phyloP scores from a whole-genome alignment of 345 rosid genomes.

The Arabidopsis arenosa region DNA sequence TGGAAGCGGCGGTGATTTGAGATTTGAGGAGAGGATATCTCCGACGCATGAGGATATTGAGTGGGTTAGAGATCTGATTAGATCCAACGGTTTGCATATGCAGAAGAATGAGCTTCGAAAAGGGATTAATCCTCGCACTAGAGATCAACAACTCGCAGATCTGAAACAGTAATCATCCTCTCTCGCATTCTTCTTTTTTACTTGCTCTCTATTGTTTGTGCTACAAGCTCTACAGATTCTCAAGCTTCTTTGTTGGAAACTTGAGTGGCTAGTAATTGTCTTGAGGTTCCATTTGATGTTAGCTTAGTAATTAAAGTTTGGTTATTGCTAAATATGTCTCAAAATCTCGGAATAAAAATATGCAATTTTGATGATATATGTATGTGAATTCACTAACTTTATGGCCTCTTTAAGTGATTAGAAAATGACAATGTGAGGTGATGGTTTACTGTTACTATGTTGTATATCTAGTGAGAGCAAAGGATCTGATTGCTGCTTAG shows the following conservation, averaged over 20 bases:
- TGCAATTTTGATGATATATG: background rate
- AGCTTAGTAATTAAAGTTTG: conserved; percentile 2
- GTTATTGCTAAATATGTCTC: background rate
- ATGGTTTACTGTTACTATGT: background rate
- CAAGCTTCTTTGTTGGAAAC: background rate
- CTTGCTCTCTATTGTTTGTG: background rate
- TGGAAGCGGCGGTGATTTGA: conserved; percentile 23
- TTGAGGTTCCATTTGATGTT: conserved; percentile 17
- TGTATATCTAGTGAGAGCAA: background rate
- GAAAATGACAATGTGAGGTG: conserved; percentile 8
- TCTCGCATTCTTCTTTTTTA: background rate
- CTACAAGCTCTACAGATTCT: background rate
- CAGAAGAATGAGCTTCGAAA: conserved; percentile 86
- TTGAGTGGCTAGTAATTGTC: background rate
- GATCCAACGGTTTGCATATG: conserved; percentile 87
- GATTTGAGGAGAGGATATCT: conserved; percentile 48
- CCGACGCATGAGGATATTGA: conserved; percentile 66
- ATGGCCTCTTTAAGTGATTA: background rate
- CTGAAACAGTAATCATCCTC: conserved; percentile 62
- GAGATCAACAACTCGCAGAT: conserved; percentile 90
- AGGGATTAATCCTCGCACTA: conserved; percentile 94
- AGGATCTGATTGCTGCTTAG: conserved; percentile 2
- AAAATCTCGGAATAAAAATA: background rate
- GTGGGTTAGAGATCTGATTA: conserved; percentile 92
- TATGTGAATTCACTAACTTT: background rate